Evolutionary conservation across 2,329 filamentous ascomycete genomes (phyloP), one percentile per base, ranked within the genome.

Genomic region (Aspergillus carbonarius): DNA sequence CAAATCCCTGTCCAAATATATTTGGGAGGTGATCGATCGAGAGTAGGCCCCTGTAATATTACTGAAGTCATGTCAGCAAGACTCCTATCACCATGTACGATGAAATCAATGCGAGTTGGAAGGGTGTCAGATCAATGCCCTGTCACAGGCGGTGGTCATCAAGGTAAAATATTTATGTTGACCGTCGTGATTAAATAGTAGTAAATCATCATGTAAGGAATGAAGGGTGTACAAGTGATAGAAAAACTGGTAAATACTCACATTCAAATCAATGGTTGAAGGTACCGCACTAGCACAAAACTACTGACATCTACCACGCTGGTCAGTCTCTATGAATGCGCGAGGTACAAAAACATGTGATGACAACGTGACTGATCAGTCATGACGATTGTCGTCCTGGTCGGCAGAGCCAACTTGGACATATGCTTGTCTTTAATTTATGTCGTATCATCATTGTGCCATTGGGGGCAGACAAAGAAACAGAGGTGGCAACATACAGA

Each of bases 371-470:
- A 73, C 70, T 70, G 66, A 74, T 79, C 77, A 81, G 80, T 75
- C 70, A 75, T 71, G 75, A 80, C 82, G 76, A 74, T 72, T 80
- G 66, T 84, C 82, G 79, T 84, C 82, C 79, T 78, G 57, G 71
- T 70, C 70, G 68, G 70, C 71, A 66, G 71, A 70, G 70, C 69
- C 66, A 66, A 86, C 92, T 96, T 88, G 84, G 92, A 96, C 91
- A 96, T 96, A 96, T 96, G 91, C 91, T 96, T 96, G 92, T 96
- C 91, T 86, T 87, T 79, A 77, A 82, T 84, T 83, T 81, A 82
- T 85, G 88, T 92, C 85, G 78, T 82, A 84, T 95, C 91, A 95
- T 95, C 91, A 95, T 86, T 71, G 68, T 77, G 75, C 70, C 70
- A 61, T 63, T 60, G 63, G 62, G 63, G 53, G 40, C 23, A 48